phyloP scores from a whole-genome alignment of 2,329 filamentous ascomycete genomes.

The Huntiella savannae region DNA sequence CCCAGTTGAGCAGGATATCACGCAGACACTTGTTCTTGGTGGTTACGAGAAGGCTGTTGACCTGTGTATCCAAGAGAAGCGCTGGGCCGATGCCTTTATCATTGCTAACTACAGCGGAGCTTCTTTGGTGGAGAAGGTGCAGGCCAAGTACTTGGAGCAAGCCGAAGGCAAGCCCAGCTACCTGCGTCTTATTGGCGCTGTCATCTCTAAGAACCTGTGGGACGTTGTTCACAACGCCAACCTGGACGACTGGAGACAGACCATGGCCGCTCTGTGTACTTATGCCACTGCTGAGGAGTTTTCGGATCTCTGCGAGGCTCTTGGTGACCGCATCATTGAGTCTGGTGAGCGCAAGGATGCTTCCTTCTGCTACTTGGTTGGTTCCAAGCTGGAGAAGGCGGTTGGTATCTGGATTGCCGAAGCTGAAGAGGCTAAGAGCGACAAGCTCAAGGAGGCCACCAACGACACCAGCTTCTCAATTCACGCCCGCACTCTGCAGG shows the following conservation, averaged over 20 bases:
- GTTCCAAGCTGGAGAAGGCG: slow-evolving; percentile 94
- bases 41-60: slow-evolving; percentile 81
- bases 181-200: slow-evolving; percentile 69
- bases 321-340: slow-evolving; percentile 80
- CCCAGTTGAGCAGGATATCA: slow-evolving; percentile 68
- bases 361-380: slow-evolving; percentile 88
- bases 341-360: slow-evolving; percentile 67
- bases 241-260: slow-evolving; percentile 84
- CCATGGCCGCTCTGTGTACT: slow-evolving; percentile 89
- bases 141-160: slow-evolving; percentile 72
- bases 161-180: slow-evolving; percentile 77
- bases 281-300: slow-evolving; percentile 86
- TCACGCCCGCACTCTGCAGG: slow-evolving; percentile 71
- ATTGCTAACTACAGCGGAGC: slow-evolving; percentile 94
- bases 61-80: slow-evolving; percentile 70
- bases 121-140: slow-evolving; percentile 82
- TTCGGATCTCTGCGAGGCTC: slow-evolving; percentile 79
- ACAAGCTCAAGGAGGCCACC: slow-evolving; percentile 46
- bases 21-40: slow-evolving; percentile 70
- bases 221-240: slow-evolving; percentile 95
- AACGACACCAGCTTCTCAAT: slow-evolving; percentile 77
- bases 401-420: slow-evolving; percentile 86
- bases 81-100: slow-evolving; percentile 91
- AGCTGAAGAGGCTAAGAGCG: slow-evolving; percentile 65
- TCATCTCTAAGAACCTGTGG: slow-evolving; percentile 94